Evolutionary conservation across 1,284 basidiomycete species (phyloP), one percentile per base, ranked within the genome.

Genomic region (Ustilago shanxiensis): DNA sequence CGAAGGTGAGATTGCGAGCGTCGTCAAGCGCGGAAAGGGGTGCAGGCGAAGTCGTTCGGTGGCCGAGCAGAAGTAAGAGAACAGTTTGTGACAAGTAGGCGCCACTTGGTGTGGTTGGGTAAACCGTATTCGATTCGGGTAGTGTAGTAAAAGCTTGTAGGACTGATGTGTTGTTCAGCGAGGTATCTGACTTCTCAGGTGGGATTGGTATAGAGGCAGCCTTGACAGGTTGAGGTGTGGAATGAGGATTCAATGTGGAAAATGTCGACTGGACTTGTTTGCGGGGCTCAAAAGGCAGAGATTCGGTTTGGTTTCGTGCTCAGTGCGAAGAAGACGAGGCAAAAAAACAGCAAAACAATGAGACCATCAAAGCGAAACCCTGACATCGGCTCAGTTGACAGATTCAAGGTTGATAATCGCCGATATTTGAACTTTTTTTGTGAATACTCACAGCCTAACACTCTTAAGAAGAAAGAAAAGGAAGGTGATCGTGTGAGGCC

Each of bases 271-370:
- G 41, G 11, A 7, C 9, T 44, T 44, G 41, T 44, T n/a, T n/a
- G 41, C 41, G 41, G 41, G 20, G 41, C n/a, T 20, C 41, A 20
- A 28, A 6, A 6, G 31, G 31, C n/a, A n/a, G n/a, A n/a, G n/a
- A n/a, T n/a, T n/a, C n/a, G 16, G 4, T 35, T n/a, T 22, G 59
- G 14, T 22, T 37, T 35, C 47, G n/a, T 41, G 39, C n/a, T 41
- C 39, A 41, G 39, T 26, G 57, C 47, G 18, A 52, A 52, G 31
- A 33, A n/a, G n/a, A 52, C 7, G 41, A 44, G n/a, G 41, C n/a
- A n/a, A n/a, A 52, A 52, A 29, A 29, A 52, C 31, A 33, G 50
- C 29, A 52, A 52, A 51, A 51, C 37, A 39, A 18, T 39, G 11
- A 39, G 37, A 39, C n/a, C n/a, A 11, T 1, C 37, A 1, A 10